Percentiles rank a stretch among this genome's conserved stretches.
Conservation (phyloP, 2,329 filamentous ascomycete genomes). For the Verticillium tricorpus region DNA sequence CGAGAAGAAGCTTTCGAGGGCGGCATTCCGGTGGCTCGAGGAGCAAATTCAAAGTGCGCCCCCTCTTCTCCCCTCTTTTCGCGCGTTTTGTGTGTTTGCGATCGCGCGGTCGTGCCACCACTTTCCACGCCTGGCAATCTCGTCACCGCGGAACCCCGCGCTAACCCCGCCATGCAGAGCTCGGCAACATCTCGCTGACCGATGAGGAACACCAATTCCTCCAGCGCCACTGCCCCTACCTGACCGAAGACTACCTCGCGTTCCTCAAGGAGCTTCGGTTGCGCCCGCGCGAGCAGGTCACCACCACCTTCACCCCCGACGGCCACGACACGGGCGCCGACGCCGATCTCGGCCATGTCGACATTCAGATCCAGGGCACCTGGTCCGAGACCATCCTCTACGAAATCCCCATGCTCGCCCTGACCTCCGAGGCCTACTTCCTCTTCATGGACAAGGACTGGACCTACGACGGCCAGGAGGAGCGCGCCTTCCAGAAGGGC, state of each 20-base stretch:
- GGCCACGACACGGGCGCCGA: slow-evolving; percentile 56
- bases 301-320: slow-evolving; percentile 58
- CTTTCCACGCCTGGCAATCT: neutral
- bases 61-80: neutral
- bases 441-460: slow-evolving; percentile 93
- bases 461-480: slow-evolving; percentile 81
- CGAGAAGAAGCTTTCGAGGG: slow-evolving; percentile 82
- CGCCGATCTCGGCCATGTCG: slow-evolving; percentile 67
- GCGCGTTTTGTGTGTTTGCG: neutral
- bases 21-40: slow-evolving; percentile 80
- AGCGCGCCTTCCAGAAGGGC: slow-evolving; percentile 80
- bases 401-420: slow-evolving; percentile 87
- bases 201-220: slow-evolving; percentile 78
- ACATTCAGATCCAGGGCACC: slow-evolving; percentile 71
- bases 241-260: slow-evolving; percentile 70
- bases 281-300: slow-evolving; percentile 74
- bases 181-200: slow-evolving; percentile 76
- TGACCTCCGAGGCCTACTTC: slow-evolving; percentile 96
- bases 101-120: neutral
- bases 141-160: neutral
- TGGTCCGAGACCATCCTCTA: slow-evolving; percentile 98
- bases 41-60: slow-evolving; percentile 71
- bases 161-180: slow-evolving; percentile 44
- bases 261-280: slow-evolving; percentile 82
- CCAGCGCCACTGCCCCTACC: slow-evolving; percentile 72